These are phyloP conservation scores for Candida corydali DNA, from an alignment of 805 yeast genomes.

Conservation along the genomic window DNA sequence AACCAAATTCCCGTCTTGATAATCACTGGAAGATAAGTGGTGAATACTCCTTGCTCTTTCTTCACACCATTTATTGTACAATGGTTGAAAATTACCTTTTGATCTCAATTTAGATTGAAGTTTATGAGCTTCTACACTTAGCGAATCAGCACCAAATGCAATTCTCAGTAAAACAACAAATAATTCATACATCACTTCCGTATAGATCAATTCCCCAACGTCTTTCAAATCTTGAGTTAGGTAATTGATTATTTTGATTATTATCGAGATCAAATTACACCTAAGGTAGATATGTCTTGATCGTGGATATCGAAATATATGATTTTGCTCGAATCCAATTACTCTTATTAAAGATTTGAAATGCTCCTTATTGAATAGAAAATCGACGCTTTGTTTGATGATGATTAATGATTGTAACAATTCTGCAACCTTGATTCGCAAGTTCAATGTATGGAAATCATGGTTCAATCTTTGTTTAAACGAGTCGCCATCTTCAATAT, in stretches of 20 bases:
- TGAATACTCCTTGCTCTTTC: constrained; percentile 32
- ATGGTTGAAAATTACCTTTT: constrained; percentile 19
- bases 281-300: constrained; percentile 33
- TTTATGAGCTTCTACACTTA: constrained; percentile 32
- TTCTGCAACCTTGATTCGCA: constrained; percentile 44
- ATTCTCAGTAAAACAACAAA: constrained; percentile 50
- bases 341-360: constrained; percentile 38
- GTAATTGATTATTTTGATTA: constrained; percentile 37
- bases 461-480: constrained; percentile 22
- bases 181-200: constrained; percentile 43
- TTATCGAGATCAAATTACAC: constrained; percentile 35
- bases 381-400: constrained; percentile 18
- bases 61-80: constrained; percentile 47
- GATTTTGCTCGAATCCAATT: constrained; percentile 47
- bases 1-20: constrained; percentile 11
- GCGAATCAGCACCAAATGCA: constrained; percentile 46
- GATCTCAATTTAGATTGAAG: constrained; percentile 35
- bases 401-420: constrained; percentile 45
- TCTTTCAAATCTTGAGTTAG: constrained; percentile 30
- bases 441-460: constrained; percentile 38
- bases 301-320: constrained; percentile 42
- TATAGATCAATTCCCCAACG: constrained; percentile 30
- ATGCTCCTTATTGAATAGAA: constrained; percentile 33
- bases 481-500: constrained; percentile 10
- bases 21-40: constrained; percentile 20